These are phyloP conservation scores for Hyphopichia burtonii DNA, from an alignment of 1,139 yeast genomes.

Conservation along the genomic window DNA sequence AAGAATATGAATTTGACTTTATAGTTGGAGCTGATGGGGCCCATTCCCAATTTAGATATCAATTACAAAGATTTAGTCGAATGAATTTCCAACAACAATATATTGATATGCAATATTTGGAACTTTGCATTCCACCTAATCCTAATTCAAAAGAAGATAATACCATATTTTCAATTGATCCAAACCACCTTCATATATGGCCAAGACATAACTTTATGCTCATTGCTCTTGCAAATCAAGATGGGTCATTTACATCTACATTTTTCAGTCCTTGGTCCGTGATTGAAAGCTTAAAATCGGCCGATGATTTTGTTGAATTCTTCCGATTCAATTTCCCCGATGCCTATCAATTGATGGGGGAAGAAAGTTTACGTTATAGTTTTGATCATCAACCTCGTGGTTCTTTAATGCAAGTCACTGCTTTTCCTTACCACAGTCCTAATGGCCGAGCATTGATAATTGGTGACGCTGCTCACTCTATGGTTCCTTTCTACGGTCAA, in stretches of 20 bases:
- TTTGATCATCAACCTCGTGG: constrained; percentile 71
- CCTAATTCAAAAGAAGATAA: constrained; percentile 13
- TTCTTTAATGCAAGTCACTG: constrained; percentile 64
- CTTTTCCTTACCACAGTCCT: constrained; percentile 67
- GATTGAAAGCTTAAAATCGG: constrained; percentile 51
- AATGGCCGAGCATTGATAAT: constrained; percentile 64
- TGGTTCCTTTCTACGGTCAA: constrained; percentile 97
- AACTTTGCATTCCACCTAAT: constrained; percentile 68
- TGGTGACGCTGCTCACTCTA: constrained; percentile 95
- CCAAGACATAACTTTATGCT: constrained; percentile 85
- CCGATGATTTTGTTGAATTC: constrained; percentile 49
- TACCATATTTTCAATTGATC: constrained; percentile 51
- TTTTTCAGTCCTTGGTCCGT: constrained; percentile 80
- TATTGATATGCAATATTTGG: constrained; percentile 83
- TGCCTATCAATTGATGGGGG: constrained; percentile 68
- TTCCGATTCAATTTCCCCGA: constrained; percentile 69
- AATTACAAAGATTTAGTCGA: constrained; percentile 63
- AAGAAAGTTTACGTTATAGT: constrained; percentile 48
- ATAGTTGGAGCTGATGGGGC: constrained; percentile 88
- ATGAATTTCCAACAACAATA: constrained; percentile 76
- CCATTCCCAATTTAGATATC: constrained; percentile 70
- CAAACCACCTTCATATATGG: constrained; percentile 90
- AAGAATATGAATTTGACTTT: constrained; percentile 46
- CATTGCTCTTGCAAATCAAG: constrained; percentile 82
- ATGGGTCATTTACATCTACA: constrained; percentile 87